Conservation (phyloP, 2,329 filamentous ascomycete genomes). For the Ophiostoma fasciatum region DNA sequence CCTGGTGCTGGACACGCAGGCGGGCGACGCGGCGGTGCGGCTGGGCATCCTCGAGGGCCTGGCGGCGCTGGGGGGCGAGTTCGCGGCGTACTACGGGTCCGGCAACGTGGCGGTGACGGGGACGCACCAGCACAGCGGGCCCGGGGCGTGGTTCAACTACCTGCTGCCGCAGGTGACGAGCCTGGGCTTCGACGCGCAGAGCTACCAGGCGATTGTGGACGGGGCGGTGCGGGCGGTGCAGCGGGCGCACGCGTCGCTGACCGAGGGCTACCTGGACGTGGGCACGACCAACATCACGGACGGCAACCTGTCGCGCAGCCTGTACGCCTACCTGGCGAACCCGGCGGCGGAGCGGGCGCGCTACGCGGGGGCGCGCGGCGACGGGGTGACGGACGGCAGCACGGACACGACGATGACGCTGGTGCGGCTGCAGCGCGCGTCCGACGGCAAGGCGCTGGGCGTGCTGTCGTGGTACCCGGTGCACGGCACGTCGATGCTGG, state of each 20-base stretch:
- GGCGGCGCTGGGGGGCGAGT: conserved; percentile 51
- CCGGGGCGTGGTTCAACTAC: conserved; percentile 90
- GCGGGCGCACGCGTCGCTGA: conserved; percentile 59
- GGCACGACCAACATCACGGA: conserved; percentile 55
- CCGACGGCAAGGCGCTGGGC: conserved; percentile 63
- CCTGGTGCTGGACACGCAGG: conserved; percentile 72
- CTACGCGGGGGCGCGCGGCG: no score
- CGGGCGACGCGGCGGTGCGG: conserved; percentile 77
- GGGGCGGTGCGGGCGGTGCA: conserved; percentile 71
- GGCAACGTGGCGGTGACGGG: conserved; percentile 81
- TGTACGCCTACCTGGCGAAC: conserved; percentile 79
- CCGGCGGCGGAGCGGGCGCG: conserved; percentile 56
- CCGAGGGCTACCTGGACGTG: conserved; percentile 51
- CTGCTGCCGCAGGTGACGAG: conserved; percentile 82
- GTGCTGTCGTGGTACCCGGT: conserved; percentile 84
- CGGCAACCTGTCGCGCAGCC: conserved; percentile 78
- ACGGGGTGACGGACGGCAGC: conserved; percentile 32
- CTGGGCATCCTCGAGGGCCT: conserved; percentile 75
- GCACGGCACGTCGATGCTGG: conserved; percentile 80
- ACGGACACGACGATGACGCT: conserved; percentile 59
- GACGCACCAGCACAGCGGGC: conserved; percentile 85
- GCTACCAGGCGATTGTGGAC: conserved; percentile 77
- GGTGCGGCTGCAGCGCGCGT: conserved; percentile 59
- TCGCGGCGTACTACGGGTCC: conserved; percentile 64
- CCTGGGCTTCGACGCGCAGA: conserved; percentile 72